Evolutionary conservation across 2,329 filamentous ascomycete species (phyloP), one percentile per base, ranked within the genome.

Genomic region (Phaeophleospora eucalypticola): DNA sequence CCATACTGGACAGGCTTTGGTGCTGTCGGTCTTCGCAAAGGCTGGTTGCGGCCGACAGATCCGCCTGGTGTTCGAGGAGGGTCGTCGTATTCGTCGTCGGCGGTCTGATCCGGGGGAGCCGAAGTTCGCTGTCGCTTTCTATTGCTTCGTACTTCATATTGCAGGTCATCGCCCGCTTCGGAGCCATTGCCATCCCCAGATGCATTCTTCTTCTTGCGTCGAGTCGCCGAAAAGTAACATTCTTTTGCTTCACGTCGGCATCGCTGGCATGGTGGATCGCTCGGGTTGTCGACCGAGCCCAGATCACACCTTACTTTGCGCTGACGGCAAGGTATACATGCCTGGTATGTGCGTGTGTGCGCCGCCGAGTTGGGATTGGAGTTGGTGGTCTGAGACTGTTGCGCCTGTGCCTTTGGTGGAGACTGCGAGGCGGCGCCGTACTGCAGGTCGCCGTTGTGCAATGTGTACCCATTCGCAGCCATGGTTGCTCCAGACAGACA

Each of bases 191-290:
- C 75, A 10, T 57, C 54, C 12, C 37, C 47, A 33, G 43, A 53
- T 19, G 72, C 81, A 39, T 78, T 78, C 76, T 93, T 94, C 65
- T 89, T 82, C 81, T 97, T 97, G 64, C 93, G 83, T 41, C 93
- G 80, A 24, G 90, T 97, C 16, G 89, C 88, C 53, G 89, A 95
- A 75, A 98, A 98, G 77, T 86, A 95, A 74, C 93, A 98, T 62
- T 95, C 86, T 68, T 97, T 97, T 72, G 85, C 89, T 74, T 98
- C 93, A 58, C 93, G 84, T 43, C 89, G 85, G 67, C 93, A 98
- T 64, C 93, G 83, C 49, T 91, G 87, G 68, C 93, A 98, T 2
- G 93, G 93, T 45, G 91, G 91, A 60, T 95, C 89, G 68, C 90
- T 83, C 18, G 93, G 93, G 61, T 93, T 91, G 71, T 97, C 93